These are phyloP conservation scores for Asterionellopsis glacialis DNA, from an alignment of 108 stramenopile genomes.

Conservation along the genomic window DNA sequence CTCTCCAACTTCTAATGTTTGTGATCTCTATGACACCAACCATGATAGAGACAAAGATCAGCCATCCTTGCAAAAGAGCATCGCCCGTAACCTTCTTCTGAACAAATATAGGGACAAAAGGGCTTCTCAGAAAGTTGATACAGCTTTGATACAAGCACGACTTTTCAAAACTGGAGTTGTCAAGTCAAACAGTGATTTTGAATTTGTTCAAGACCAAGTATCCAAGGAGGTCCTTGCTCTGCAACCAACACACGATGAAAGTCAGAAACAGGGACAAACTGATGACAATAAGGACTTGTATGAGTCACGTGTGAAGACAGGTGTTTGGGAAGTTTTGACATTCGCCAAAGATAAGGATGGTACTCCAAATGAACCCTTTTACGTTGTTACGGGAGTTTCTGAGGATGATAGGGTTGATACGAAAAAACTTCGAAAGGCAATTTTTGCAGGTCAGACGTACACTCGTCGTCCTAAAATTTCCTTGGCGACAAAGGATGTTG, in stretches of 20 bases:
- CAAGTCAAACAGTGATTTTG: slow-evolving; percentile 3
- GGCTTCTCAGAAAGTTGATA: neutral
- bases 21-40: no score
- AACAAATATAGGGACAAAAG: no score
- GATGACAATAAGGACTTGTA: no score
- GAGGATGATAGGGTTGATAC: slow-evolving; percentile 22
- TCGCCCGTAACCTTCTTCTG: no score
- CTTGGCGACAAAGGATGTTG: slow-evolving; percentile 14
- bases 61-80: no score
- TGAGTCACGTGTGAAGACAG: slow-evolving; percentile 23
- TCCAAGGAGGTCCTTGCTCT: slow-evolving; percentile 20
- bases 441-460: slow-evolving; percentile 9
- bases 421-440: slow-evolving; percentile 16
- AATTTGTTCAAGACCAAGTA: slow-evolving; percentile 16
- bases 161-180: slow-evolving; percentile 1
- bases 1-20: no score
- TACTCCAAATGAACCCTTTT: slow-evolving; percentile 5
- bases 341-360: slow-evolving; percentile 11
- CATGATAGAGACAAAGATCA: no score
- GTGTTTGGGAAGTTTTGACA: slow-evolving; percentile 16
- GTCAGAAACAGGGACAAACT: no score
- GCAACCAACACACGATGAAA: no score
- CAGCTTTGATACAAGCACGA: neutral
- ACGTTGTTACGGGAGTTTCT: slow-evolving; percentile 18
- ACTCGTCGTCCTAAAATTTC: slow-evolving; percentile 12